A percentile compares a stretch with the other conserved stretches of the same genome.
These are phyloP conservation scores for Ophiosphaerella korrae DNA, from an alignment of 2,329 filamentous ascomycete species.

Conservation along the genomic window DNA sequence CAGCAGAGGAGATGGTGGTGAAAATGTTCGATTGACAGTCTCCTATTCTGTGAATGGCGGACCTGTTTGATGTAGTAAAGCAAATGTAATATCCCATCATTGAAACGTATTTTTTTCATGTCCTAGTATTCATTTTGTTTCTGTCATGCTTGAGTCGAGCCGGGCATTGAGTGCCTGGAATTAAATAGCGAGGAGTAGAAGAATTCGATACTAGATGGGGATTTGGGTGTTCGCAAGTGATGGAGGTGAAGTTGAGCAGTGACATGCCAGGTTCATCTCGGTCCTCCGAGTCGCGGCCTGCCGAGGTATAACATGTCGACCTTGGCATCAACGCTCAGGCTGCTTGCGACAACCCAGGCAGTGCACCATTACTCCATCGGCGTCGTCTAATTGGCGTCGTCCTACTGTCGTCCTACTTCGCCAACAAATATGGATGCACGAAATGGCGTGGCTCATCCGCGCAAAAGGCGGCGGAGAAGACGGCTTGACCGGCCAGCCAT, in stretches of 20 bases:
- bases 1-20: slow-evolving; percentile 16
- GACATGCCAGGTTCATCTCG: not conserved
- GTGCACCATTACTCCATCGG: slow-evolving; percentile 11
- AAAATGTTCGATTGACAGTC: not conserved
- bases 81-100: not conserved
- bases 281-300: slow-evolving; percentile 15
- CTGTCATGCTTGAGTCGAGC: too few species aligned
- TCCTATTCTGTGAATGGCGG: not conserved
- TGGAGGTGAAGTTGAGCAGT: not conserved
- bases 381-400: slow-evolving; percentile 13
- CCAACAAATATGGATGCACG: slow-evolving; percentile 35
- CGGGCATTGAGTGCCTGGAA: too few species aligned
- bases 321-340: slow-evolving; percentile 18
- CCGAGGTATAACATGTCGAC: slow-evolving; percentile 24
- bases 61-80: not conserved
- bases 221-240: too few species aligned
- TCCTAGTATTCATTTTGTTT: too few species aligned
- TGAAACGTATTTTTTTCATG: too few species aligned
- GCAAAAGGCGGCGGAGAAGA: slow-evolving; percentile 60
- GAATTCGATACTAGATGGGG: too few species aligned
- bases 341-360: slow-evolving; percentile 20
- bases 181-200: too few species aligned
- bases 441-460: slow-evolving; percentile 42
- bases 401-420: not conserved
- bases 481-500: slow-evolving; percentile 72